A percentile compares a stretch with the other conserved stretches of the same genome.
Evolutionary conservation across 2,329 filamentous ascomycete species (phyloP).

Genomic region (Xylaria multiplex): DNA sequence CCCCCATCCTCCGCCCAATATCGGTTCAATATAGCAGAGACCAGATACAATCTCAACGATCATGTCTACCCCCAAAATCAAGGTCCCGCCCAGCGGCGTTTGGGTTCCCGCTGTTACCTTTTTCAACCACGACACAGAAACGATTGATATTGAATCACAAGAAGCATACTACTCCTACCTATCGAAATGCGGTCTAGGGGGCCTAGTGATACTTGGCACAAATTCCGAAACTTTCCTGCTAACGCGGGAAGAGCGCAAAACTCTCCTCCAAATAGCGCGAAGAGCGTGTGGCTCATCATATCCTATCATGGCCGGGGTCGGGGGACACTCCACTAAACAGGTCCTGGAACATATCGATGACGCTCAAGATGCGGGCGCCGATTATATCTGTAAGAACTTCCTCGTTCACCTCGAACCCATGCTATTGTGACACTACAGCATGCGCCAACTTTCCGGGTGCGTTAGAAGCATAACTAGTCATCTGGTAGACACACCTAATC

Average conservation of each 20-base stretch:
- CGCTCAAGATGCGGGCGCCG: constrained; percentile 66
- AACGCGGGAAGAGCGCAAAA: constrained; percentile 65
- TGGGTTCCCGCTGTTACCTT: constrained; percentile 63
- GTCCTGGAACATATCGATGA: constrained; percentile 68
- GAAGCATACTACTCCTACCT: constrained; percentile 61
- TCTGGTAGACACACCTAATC: not conserved
- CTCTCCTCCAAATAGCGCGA: constrained; percentile 65
- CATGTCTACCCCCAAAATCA: constrained; percentile 40
- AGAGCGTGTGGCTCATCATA: constrained; percentile 60
- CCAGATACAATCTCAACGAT: not conserved
- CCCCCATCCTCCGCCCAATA: not conserved
- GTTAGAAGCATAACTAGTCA: not conserved
- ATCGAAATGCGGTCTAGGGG: constrained; percentile 48
- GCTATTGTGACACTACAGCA: not conserved
- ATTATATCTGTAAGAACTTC: constrained; percentile 57
- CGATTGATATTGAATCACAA: constrained; percentile 56
- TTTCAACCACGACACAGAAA: constrained; percentile 59
- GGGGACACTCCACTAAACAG: constrained; percentile 71
- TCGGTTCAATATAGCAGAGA: not conserved
- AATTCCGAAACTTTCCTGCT: constrained; percentile 55
- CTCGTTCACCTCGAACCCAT: not conserved
- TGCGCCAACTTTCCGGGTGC: not conserved
- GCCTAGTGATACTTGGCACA: constrained; percentile 48
- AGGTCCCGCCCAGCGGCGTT: constrained; percentile 49
- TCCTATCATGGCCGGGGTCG: constrained; percentile 70